Conservation (phyloP, 805 yeast species). For the Wilhelminamyces savonicus region DNA sequence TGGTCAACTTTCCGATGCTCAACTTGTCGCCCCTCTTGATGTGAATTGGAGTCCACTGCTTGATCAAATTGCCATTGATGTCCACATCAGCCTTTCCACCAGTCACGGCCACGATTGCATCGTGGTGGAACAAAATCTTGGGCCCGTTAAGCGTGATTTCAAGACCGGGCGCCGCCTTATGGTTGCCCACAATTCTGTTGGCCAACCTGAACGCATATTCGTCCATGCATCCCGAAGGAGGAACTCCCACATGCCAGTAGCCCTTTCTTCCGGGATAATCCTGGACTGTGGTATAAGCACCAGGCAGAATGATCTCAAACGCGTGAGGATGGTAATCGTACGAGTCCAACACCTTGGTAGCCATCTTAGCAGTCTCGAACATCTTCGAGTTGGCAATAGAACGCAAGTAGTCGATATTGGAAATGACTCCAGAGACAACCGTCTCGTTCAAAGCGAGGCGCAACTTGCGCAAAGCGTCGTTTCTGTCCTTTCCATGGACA, state of each 20-base stretch:
- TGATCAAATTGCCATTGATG: constrained; percentile 51
- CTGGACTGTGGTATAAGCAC: constrained; percentile 91
- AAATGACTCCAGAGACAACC: constrained; percentile 77
- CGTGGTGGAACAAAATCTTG: constrained; percentile 74
- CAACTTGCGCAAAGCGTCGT: constrained; percentile 73
- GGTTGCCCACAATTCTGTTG: constrained; percentile 86
- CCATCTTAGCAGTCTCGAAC: constrained; percentile 80
- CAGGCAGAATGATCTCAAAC: constrained; percentile 74
- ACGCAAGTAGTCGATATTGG: constrained; percentile 85
- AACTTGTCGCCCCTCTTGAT: constrained; percentile 73
- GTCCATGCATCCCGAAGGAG: constrained; percentile 99
- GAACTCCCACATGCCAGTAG: constrained; percentile 91
- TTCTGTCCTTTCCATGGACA: constrained; percentile 86
- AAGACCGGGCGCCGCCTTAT: constrained; percentile 75
- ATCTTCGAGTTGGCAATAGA: constrained; percentile 76
- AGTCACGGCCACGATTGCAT: constrained; percentile 70
- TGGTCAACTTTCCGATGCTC: constrained; percentile 68
- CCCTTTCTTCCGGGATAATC: constrained; percentile 92
- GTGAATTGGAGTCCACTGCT: constrained; percentile 67
- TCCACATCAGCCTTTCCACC: constrained; percentile 76
- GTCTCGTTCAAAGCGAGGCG: constrained; percentile 83
- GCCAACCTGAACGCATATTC: constrained; percentile 84
- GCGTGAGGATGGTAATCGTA: constrained; percentile 78
- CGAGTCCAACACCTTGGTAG: constrained; percentile 81
- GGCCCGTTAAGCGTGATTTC: constrained; percentile 91